Evolutionary conservation across 352 stramenopile genomes (phyloP), one percentile per base, ranked within the genome.

Genomic region (Pythium sukuiense): DNA sequence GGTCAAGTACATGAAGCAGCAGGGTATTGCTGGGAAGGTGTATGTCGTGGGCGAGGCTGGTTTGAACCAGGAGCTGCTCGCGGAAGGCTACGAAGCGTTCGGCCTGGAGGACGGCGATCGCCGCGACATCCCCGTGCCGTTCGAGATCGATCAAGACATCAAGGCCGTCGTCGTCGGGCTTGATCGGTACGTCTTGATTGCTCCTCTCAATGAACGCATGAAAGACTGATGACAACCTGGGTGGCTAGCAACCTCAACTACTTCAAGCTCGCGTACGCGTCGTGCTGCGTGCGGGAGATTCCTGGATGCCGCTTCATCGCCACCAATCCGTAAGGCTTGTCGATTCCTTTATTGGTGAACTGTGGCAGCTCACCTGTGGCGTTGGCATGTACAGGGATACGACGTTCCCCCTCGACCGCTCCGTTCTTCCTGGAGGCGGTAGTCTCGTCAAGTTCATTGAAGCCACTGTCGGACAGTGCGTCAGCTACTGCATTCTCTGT

Each of bases 241-340:
- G 6, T 26, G 43, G 11, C 16, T 53, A 92, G 85, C 46, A 76
- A 90, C 68, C 75, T 94, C 35, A 85, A 80, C 59, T 95, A 90
- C 76, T 95, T 90, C 83, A 95, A 95, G 72, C 76, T 95, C 57
- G 81, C 87, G 57, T 92, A 93, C 71, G 87, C 87, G 14, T 85
- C 87, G 59, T 69, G 59, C 16, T 93, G 84, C 67, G 69, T 91
- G 24, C 84, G 81, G 45, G 70, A 90, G 65, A 91, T 89, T 65
- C 79, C 80, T 14, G 81, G 74, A 33, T 95, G 87, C 64, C 77
- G 77, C 63, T 95, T 95, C 74, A 90, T 92, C 63, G 83, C 75
- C 32, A 95, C 87, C 29, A 95, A 95, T 68, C 81, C 83, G 87
- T 95, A 64, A 55, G 82, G 76, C 49, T 26, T 45, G 13, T 26